phyloP scores from a whole-genome alignment of 2,329 filamentous ascomycete species.

The Aspergillus hiratsukae region DNA sequence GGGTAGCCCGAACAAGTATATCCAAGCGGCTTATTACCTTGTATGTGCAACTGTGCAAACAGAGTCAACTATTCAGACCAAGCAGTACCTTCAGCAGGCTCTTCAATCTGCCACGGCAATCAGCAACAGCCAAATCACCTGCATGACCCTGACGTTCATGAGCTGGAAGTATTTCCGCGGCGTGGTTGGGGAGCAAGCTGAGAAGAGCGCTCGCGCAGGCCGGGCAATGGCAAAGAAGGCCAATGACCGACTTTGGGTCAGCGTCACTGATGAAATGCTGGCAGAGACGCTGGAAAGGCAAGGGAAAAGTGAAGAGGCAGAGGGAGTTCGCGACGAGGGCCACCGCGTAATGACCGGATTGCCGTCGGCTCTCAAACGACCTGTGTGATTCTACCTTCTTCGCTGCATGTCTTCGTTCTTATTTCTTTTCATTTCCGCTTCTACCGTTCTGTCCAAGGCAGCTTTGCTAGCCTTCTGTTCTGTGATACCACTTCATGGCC shows the following conservation, averaged over 20 bases:
- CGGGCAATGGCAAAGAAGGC: constrained; percentile 64
- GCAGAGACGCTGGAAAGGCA: constrained; percentile 70
- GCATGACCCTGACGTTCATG: constrained; percentile 81
- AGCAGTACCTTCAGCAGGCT: constrained; percentile 70
- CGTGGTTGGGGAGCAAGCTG: constrained; percentile 73
- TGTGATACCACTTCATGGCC: constrained; percentile 1
- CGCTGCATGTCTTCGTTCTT: background rate
- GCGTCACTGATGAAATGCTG: constrained; percentile 74
- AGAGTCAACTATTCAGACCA: constrained; percentile 69
- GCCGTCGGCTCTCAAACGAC: constrained; percentile 33
- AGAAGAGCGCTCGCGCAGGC: constrained; percentile 70
- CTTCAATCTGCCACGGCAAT: constrained; percentile 65
- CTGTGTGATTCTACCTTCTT: constrained; percentile 6
- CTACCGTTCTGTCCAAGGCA: background rate
- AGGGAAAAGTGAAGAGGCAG: constrained; percentile 56
- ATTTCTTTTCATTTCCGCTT: constrained; percentile 3
- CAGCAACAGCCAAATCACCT: constrained; percentile 73
- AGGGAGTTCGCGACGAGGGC: constrained; percentile 43
- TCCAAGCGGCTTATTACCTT: constrained; percentile 73
- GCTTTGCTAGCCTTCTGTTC: background rate
- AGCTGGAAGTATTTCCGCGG: constrained; percentile 75
- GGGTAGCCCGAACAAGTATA: constrained; percentile 67
- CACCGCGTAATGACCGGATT: constrained; percentile 35
- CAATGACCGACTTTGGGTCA: constrained; percentile 71
- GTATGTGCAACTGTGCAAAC: constrained; percentile 65